phyloP scores from a whole-genome alignment of 2,329 filamentous ascomycete species.

The Beauveria sp. region DNA sequence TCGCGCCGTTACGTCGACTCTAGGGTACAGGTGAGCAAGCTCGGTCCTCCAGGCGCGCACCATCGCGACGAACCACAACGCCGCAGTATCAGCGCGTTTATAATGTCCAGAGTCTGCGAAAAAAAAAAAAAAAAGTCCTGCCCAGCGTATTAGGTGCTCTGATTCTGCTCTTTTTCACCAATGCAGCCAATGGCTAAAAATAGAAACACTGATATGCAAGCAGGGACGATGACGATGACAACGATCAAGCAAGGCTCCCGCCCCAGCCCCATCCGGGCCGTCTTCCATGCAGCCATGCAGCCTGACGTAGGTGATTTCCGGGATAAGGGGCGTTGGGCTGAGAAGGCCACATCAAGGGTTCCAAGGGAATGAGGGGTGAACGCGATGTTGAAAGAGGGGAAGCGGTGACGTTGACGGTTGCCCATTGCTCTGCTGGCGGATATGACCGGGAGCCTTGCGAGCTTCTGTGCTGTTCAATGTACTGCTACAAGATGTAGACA shows the following conservation, averaged over 20 bases:
- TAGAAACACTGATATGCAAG: neutral
- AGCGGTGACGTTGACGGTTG: neutral
- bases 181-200: neutral
- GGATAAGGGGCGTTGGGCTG: neutral
- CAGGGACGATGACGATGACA: neutral
- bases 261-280: neutral
- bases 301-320: neutral
- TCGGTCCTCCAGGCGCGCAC: too few species aligned
- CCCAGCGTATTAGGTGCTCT: neutral
- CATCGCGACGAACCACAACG: too few species aligned
- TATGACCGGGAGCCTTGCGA: neutral
- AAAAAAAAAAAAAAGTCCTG: too few species aligned
- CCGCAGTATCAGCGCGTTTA: too few species aligned
- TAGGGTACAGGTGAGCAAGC: too few species aligned
- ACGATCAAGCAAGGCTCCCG: neutral
- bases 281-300: neutral
- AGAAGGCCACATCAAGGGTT: neutral
- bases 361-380: neutral
- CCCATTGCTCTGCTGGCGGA: neutral
- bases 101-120: too few species aligned
- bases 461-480: neutral
- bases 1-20: too few species aligned
- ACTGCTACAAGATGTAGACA: neutral
- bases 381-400: neutral
- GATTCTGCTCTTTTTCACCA: neutral